Evolutionary conservation across 768 basidiomycete genomes (phyloP).

Genomic region (Kwoniella dendrophila): DNA sequence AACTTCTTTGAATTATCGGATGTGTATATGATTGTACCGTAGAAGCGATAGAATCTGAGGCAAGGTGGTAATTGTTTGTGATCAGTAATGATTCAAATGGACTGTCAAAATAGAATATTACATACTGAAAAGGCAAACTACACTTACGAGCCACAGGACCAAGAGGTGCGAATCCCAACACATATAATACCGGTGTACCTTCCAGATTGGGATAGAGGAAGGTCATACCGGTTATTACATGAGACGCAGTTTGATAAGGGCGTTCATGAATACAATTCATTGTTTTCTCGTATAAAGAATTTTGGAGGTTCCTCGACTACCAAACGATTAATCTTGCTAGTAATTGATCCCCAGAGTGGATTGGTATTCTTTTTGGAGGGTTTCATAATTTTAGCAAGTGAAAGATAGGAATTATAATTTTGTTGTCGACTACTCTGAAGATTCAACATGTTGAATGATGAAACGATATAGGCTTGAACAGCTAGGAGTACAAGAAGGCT

Average conservation of each 20-base stretch:
- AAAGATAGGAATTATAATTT: too few species aligned
- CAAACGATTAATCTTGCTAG: too few species aligned
- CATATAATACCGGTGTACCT: not conserved
- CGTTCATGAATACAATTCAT: not conserved
- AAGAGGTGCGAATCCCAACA: not conserved
- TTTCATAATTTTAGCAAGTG: too few species aligned
- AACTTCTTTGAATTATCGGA: not conserved
- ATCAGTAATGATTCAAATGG: too few species aligned
- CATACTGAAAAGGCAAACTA: not conserved
- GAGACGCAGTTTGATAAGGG: not conserved
- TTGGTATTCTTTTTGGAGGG: too few species aligned
- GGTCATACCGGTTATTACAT: not conserved
- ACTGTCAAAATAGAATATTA: not conserved
- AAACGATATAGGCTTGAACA: too few species aligned
- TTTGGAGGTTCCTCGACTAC: too few species aligned
- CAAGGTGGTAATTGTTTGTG: not conserved
- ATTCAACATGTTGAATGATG: too few species aligned
- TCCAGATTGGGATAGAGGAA: not conserved
- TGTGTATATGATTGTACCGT: not conserved
- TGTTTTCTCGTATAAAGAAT: too few species aligned
- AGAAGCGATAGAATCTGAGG: not conserved
- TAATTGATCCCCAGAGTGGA: too few species aligned
- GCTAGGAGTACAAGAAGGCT: too few species aligned
- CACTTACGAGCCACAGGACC: not conserved
- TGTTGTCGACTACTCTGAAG: too few species aligned